Base-by-base conservation (phyloP, 805 yeast genomes). In the Starmerella tilneyi region DNA sequence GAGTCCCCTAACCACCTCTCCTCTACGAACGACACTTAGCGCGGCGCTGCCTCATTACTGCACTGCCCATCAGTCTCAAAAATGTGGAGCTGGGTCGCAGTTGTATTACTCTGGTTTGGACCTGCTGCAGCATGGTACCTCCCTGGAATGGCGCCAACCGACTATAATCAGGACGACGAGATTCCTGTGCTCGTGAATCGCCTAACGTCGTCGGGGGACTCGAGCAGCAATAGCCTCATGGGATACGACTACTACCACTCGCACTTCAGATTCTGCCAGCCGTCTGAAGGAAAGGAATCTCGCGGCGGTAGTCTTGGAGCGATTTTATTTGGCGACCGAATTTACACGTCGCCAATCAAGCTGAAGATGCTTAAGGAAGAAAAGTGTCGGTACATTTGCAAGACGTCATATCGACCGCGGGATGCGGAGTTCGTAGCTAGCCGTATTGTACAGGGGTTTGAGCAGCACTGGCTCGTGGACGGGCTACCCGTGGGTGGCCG, bases 81-180 rank as follows among this genome's bases (percentile, higher is more conserved):
- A 7, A 36, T 36, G 40, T 15, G 40, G 40, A 23, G 40, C 29
- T 12, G 22, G 22, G 8, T n/a, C 17, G 35, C 36, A 31, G 30
- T 23, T 6, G 13, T 26, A 34, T 34, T 37, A 31, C 35, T 27
- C 44, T 51, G 28, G 44, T 49, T 22, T 36, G 51, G 16, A 39
- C 52, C 15, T 13, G 62, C 64, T 16, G 45, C 52, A 42, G 94
- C 80, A 2, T 89, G 92, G 65, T 89, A 92, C 60, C 69, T 92
- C 45, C 97, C 97, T 0, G 97, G 97, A 8, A 92, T 86, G 20
- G 95, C 97, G 0, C 97, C 98, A 16, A 83, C 94, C 1, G 81
- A 89, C 41, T 92, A 89, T 60, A 68, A 72, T 37, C 70, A 74
- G 48, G 85, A 79, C 41, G 94, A 88, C 44, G 54, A 59, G 3